A percentile compares a stretch with the other conserved stretches of the same genome.
phyloP scores from a whole-genome alignment of 768 basidiomycete genomes.

The Lepiota subincarnata region DNA sequence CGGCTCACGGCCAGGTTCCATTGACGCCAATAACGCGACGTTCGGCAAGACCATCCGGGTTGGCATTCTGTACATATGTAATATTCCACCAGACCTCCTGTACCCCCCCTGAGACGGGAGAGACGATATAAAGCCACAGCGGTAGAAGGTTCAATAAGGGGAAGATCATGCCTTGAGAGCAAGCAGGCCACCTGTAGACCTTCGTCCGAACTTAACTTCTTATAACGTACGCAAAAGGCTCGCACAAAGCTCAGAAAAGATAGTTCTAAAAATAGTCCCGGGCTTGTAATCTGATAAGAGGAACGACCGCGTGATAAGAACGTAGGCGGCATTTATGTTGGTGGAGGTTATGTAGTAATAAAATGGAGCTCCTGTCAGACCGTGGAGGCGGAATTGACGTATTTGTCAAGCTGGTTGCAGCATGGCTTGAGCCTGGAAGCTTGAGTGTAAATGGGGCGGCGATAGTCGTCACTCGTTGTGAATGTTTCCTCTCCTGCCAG shows the following conservation, averaged over 20 bases:
- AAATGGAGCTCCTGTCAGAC: too few species aligned
- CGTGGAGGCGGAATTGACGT: too few species aligned
- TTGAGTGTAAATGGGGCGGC: too few species aligned
- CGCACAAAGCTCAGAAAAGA: not conserved
- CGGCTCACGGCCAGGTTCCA: constrained; percentile 85
- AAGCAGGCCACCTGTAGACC: not conserved
- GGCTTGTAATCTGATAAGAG: constrained; percentile 10
- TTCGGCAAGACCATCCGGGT: constrained; percentile 77
- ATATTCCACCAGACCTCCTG: constrained; percentile 89
- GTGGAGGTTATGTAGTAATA: too few species aligned
- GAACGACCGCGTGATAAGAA: constrained; percentile 4
- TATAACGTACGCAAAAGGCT: not conserved
- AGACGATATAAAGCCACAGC: constrained; percentile 25
- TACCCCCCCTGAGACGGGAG: constrained; percentile 54
- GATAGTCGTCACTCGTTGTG: not conserved
- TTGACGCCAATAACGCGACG: constrained; percentile 87
- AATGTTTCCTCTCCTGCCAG: too few species aligned
- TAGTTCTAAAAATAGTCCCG: not conserved
- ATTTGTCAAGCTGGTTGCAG: too few species aligned
- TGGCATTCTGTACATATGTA: constrained; percentile 73
- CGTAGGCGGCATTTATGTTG: not conserved
- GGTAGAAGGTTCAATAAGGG: constrained; percentile 21
- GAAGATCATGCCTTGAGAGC: not conserved
- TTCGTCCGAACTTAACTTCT: not conserved
- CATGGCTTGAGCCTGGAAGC: too few species aligned